These are phyloP conservation scores for Oryza meridionalis DNA, from an alignment of 176 grass and related monocot species.

Conservation along the genomic window DNA sequence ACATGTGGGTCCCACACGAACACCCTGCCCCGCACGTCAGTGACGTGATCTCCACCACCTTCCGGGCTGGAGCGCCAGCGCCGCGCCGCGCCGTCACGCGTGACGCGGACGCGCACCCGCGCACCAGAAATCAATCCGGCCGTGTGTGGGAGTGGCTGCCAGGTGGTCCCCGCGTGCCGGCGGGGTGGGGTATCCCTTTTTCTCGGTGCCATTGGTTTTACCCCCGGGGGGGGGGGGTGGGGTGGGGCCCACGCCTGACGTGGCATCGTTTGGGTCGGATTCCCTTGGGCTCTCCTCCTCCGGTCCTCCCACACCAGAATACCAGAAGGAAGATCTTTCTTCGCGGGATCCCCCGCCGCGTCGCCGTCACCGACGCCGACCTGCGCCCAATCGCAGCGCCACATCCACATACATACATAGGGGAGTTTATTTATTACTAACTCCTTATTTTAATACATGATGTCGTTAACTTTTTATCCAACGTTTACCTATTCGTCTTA, in stretches of 20 bases:
- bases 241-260: neutral
- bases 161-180: neutral
- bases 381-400: too few relatives aligned
- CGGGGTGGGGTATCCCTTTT: neutral
- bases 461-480: too few relatives aligned
- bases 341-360: neutral
- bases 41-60: neutral
- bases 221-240: neutral
- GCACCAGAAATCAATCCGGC: neutral
- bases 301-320: neutral
- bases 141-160: too few relatives aligned
- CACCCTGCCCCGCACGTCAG: neutral
- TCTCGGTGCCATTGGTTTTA: neutral
- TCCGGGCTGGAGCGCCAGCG: too few relatives aligned
- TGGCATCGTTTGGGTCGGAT: neutral
- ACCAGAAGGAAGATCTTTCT: neutral
- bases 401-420: too few relatives aligned
- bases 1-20: accelerated
- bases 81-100: neutral
- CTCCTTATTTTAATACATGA: too few relatives aligned
- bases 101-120: constrained; percentile 21
- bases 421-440: too few relatives aligned
- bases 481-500: too few relatives aligned
- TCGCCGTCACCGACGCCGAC: too few relatives aligned
- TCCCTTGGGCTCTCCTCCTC: neutral